Evolutionary conservation across 164 flowering plant species (phyloP).

Genomic region (Umbilicus rupestris): DNA sequence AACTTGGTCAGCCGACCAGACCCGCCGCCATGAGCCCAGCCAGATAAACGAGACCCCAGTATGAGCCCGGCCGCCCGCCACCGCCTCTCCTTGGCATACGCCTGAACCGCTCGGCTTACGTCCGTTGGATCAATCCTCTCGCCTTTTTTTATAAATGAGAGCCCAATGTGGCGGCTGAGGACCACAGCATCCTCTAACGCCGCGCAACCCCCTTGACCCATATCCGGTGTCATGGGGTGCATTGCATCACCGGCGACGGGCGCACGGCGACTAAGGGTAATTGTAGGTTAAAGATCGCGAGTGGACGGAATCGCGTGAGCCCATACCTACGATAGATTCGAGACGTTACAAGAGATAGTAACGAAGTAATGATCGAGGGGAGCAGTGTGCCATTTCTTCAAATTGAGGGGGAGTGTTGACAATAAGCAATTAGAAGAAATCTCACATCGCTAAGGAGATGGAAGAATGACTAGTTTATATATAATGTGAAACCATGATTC

Average conservation of each 20-base stretch:
- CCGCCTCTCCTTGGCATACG: slow-evolving; percentile 20
- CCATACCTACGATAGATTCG: too few relatives aligned
- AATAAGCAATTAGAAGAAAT: too few relatives aligned
- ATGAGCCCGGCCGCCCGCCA: slow-evolving; percentile 20
- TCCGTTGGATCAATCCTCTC: slow-evolving; percentile 9
- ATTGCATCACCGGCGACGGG: slow-evolving; percentile 36
- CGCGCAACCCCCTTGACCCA: slow-evolving; percentile 34
- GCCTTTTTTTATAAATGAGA: slow-evolving; percentile 1
- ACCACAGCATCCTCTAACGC: slow-evolving; percentile 40
- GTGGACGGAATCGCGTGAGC: too few relatives aligned
- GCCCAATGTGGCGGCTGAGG: slow-evolving; percentile 27
- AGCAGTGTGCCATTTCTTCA: too few relatives aligned
- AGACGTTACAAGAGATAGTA: too few relatives aligned
- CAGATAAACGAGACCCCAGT: slow-evolving; percentile 15
- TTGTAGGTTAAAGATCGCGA: too few relatives aligned
- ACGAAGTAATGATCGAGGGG: too few relatives aligned
- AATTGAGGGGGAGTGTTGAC: too few relatives aligned
- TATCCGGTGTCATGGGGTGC: slow-evolving; percentile 47
- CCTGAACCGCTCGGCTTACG: slow-evolving; percentile 6
- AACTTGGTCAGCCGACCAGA: slow-evolving; percentile 17
- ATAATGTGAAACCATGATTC: too few relatives aligned
- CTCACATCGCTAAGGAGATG: too few relatives aligned
- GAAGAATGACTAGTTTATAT: too few relatives aligned
- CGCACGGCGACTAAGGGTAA: too few relatives aligned
- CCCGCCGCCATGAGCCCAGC: slow-evolving; percentile 21